Conservation (phyloP, 441 rosid genomes). For the Croton laevigatus region DNA sequence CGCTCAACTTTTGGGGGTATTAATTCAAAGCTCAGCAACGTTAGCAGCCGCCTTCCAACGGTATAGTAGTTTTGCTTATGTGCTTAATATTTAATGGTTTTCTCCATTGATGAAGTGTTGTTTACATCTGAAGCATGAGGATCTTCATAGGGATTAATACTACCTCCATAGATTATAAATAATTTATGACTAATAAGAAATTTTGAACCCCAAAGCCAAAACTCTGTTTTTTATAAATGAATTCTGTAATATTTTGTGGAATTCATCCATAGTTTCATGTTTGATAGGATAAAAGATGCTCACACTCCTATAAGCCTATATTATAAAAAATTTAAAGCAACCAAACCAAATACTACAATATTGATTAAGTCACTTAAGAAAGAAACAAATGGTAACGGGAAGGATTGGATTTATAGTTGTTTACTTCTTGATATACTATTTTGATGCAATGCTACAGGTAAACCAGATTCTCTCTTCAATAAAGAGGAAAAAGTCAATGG, state of each 20-base stretch:
- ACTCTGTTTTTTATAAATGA: too few relatives aligned
- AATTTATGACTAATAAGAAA: too few relatives aligned
- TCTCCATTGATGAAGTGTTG: neutral
- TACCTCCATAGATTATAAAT: neutral
- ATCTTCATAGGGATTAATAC: neutral
- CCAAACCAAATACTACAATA: too few relatives aligned
- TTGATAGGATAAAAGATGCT: too few relatives aligned
- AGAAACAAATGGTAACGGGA: neutral
- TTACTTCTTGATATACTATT: conserved; percentile 1
- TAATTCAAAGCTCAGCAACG: conserved; percentile 88
- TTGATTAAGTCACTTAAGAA: too few relatives aligned
- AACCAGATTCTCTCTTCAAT: conserved; percentile 72
- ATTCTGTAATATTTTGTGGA: too few relatives aligned
- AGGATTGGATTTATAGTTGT: neutral
- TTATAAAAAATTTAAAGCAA: too few relatives aligned
- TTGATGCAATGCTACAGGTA: conserved; percentile 55
- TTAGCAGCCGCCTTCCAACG: conserved; percentile 89
- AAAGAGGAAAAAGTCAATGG: conserved; percentile 96
- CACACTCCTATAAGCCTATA: too few relatives aligned
- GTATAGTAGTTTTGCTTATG: conserved; percentile 32
- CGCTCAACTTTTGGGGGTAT: conserved; percentile 92
- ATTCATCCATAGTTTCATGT: too few relatives aligned
- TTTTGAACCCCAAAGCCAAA: too few relatives aligned
- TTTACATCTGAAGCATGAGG: neutral
- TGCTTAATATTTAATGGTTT: conserved; percentile 2